These are phyloP conservation scores for Hanseniaspora jakobsenii DNA, from an alignment of 805 yeast genomes.

Conservation along the genomic window DNA sequence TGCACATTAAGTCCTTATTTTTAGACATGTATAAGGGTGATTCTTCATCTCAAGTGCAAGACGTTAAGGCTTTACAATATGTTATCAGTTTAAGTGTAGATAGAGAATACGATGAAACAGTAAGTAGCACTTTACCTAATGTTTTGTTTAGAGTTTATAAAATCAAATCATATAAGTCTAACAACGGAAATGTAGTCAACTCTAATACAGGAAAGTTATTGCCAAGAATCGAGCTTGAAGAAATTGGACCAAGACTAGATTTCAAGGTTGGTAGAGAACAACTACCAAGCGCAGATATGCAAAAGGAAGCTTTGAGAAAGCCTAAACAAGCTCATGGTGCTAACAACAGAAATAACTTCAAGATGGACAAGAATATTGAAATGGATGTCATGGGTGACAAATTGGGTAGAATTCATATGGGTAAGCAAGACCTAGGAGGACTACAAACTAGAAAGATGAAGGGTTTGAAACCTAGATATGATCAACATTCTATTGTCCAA, in stretches of 20 bases:
- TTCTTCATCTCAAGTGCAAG: conserved; percentile 57
- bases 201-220: conserved; percentile 37
- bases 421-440: conserved; percentile 80
- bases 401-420: conserved; percentile 91
- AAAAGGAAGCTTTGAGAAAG: conserved; percentile 71
- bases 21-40: conserved; percentile 86
- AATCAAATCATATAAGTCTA: conserved; percentile 66
- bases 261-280: conserved; percentile 82
- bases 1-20: conserved; percentile 76
- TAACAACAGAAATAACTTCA: conserved; percentile 30
- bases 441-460: conserved; percentile 97
- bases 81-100: conserved; percentile 69
- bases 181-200: conserved; percentile 35
- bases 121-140: conserved; percentile 52
- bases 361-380: conserved; percentile 78
- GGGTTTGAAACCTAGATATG: conserved; percentile 81
- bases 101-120: conserved; percentile 54
- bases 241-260: conserved; percentile 90
- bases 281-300: conserved; percentile 72
- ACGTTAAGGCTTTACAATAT: conserved; percentile 89
- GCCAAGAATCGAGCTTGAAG: conserved; percentile 89
- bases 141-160: conserved; percentile 86
- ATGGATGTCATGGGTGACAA: conserved; percentile 89
- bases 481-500: conserved; percentile 55
- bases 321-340: conserved; percentile 45